Percentiles rank a stretch among this genome's conserved stretches.
Evolutionary conservation across 768 basidiomycete genomes (phyloP).

Genomic region (Mycena vitilis): DNA sequence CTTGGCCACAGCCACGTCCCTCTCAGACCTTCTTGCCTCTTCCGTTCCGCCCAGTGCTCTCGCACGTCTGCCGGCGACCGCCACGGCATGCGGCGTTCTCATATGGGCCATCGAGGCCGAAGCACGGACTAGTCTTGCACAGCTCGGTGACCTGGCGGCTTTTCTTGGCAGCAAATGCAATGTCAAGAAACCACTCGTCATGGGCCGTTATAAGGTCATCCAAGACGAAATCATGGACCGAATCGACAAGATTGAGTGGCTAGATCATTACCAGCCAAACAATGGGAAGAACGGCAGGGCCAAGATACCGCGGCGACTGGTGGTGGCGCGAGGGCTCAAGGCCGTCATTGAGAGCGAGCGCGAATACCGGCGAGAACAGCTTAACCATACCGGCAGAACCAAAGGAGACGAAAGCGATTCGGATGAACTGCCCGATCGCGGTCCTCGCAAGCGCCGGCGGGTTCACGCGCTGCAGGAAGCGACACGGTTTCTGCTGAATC

Average conservation of each 20-base stretch:
- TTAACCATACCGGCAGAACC: slow-evolving; percentile 7
- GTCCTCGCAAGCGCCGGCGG: slow-evolving; percentile 45
- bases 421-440: slow-evolving; percentile 18
- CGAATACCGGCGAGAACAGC: slow-evolving; percentile 63
- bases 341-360: slow-evolving; percentile 79
- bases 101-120: slow-evolving; percentile 81
- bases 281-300: slow-evolving; percentile 66
- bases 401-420: slow-evolving; percentile 28
- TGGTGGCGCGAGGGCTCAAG: slow-evolving; percentile 75
- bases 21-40: slow-evolving; percentile 57
- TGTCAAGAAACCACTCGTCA: slow-evolving; percentile 64
- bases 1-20: slow-evolving; percentile 56
- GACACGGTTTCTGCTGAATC: slow-evolving; percentile 68
- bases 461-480: slow-evolving; percentile 55
- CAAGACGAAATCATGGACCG: slow-evolving; percentile 70
- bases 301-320: slow-evolving; percentile 69
- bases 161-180: slow-evolving; percentile 64
- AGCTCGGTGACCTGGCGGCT: slow-evolving; percentile 67
- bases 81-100: slow-evolving; percentile 76
- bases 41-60: slow-evolving; percentile 51
- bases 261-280: slow-evolving; percentile 65
- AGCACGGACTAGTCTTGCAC: slow-evolving; percentile 60
- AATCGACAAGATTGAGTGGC: slow-evolving; percentile 79
- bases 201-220: slow-evolving; percentile 76
- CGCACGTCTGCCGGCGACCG: slow-evolving; percentile 51